These are phyloP conservation scores for Nakazawaea molendinolei DNA, from an alignment of 805 yeast genomes.

Conservation along the genomic window DNA sequence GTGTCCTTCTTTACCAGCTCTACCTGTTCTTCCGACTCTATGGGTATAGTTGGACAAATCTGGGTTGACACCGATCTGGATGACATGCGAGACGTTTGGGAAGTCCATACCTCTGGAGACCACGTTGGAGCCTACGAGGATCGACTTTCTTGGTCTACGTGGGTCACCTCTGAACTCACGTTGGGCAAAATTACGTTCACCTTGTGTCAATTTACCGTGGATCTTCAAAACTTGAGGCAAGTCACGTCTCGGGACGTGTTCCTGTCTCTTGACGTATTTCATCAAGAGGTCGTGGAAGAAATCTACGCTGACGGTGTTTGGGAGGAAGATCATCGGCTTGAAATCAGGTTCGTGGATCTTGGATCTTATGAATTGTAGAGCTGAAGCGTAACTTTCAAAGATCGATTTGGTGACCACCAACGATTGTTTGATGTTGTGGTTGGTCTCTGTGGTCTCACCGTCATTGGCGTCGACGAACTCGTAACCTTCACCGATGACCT, in stretches of 20 bases:
- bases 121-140: conserved; percentile 83
- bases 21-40: conserved; percentile 93
- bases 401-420: conserved; percentile 47
- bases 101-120: conserved; percentile 97
- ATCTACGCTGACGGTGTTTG: conserved; percentile 67
- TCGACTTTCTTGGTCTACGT: conserved; percentile 32
- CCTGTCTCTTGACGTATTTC: conserved; percentile 18
- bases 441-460: conserved; percentile 54
- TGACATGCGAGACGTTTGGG: conserved; percentile 78
- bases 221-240: conserved; percentile 24
- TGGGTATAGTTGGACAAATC: conserved; percentile 81
- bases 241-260: conserved; percentile 7
- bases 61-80: conserved; percentile 74
- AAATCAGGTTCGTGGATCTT: conserved; percentile 33
- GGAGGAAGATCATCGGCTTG: conserved; percentile 79
- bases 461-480: conserved; percentile 68
- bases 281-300: conserved; percentile 41
- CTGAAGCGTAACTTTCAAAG: conserved; percentile 54
- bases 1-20: conserved; percentile 78
- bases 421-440: conserved; percentile 69
- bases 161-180: conserved; percentile 19
- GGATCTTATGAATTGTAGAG: conserved; percentile 41
- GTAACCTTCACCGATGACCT: conserved; percentile 45
- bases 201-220: conserved; percentile 74
- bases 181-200: conserved; percentile 38